Percentiles rank a stretch among this genome's conserved stretches.
These are phyloP conservation scores for Epichloe festucae DNA, from an alignment of 2,329 filamentous ascomycete species.

Conservation along the genomic window DNA sequence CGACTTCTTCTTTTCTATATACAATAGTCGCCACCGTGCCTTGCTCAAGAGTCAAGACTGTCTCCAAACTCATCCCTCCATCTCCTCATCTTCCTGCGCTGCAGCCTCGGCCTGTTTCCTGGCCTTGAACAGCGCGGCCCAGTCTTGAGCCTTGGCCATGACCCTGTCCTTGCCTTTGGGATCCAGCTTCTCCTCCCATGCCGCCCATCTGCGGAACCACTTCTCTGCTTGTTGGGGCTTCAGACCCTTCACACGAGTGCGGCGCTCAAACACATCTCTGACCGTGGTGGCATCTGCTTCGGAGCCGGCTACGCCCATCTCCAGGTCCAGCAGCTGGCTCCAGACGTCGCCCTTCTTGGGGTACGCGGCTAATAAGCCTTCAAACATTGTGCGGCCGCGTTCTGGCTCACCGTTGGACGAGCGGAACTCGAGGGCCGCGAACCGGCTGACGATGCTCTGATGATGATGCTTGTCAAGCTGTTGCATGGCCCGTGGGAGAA, in stretches of 20 bases:
- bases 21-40: no score
- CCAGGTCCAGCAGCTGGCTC: constrained; percentile 83
- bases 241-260: constrained; percentile 53
- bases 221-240: constrained; percentile 74
- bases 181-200: constrained; percentile 70
- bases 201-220: constrained; percentile 85
- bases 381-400: constrained; percentile 87
- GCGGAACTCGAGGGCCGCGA: constrained; percentile 84
- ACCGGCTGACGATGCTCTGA: constrained; percentile 64
- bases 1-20: no score
- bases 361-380: constrained; percentile 70
- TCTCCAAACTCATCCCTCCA: constrained; percentile 3
- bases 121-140: constrained; percentile 42
- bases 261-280: constrained; percentile 71
- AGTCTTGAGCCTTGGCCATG: constrained; percentile 57
- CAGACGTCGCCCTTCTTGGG: constrained; percentile 86
- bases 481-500: constrained; percentile 75
- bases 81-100: constrained; percentile 20
- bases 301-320: constrained; percentile 46
- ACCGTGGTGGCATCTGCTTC: constrained; percentile 44
- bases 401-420: constrained; percentile 73
- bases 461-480: constrained; percentile 57
- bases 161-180: constrained; percentile 55
- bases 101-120: constrained; percentile 27
- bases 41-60: no score